These are phyloP conservation scores for Schwanniomyces sp. DNA, from an alignment of 805 yeast species.

Conservation along the genomic window DNA sequence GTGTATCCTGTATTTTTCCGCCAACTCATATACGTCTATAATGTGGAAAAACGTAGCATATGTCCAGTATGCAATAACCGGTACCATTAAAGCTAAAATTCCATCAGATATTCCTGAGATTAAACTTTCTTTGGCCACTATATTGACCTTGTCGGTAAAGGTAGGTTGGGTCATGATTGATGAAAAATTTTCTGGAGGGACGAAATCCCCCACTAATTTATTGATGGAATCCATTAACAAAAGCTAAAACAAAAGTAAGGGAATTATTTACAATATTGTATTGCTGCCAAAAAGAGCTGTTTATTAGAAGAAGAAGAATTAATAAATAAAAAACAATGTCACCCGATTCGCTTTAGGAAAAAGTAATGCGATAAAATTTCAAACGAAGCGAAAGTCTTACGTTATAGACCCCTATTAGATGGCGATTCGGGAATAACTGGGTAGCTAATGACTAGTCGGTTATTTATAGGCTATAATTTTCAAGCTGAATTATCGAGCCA, in stretches of 20 bases:
- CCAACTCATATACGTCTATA: slow-evolving; percentile 70
- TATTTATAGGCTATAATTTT: no score
- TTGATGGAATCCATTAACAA: background rate
- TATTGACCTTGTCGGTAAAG: slow-evolving; percentile 8
- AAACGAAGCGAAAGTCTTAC: background rate
- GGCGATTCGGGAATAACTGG: no score
- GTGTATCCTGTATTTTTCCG: slow-evolving; percentile 85
- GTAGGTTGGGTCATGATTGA: slow-evolving; percentile 10
- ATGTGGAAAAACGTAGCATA: slow-evolving; percentile 72
- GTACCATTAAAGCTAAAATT: slow-evolving; percentile 66
- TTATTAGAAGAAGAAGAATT: background rate
- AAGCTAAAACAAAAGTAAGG: background rate
- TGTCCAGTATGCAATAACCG: slow-evolving; percentile 83
- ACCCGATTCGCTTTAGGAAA: background rate
- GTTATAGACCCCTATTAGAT: background rate
- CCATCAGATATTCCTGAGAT: slow-evolving; percentile 70
- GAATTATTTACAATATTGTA: background rate
- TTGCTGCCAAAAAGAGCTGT: background rate
- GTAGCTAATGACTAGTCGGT: no score
- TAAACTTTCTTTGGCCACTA: slow-evolving; percentile 39
- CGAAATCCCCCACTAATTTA: background rate
- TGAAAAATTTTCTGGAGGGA: slow-evolving; percentile 15
- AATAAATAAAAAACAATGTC: background rate
- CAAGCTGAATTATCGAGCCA: no score
- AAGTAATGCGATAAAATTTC: background rate